Percentiles rank a stretch among this genome's conserved stretches.
Evolutionary conservation across 495 filamentous ascomycete genomes (phyloP).

Genomic region (Tuber aestivum): DNA sequence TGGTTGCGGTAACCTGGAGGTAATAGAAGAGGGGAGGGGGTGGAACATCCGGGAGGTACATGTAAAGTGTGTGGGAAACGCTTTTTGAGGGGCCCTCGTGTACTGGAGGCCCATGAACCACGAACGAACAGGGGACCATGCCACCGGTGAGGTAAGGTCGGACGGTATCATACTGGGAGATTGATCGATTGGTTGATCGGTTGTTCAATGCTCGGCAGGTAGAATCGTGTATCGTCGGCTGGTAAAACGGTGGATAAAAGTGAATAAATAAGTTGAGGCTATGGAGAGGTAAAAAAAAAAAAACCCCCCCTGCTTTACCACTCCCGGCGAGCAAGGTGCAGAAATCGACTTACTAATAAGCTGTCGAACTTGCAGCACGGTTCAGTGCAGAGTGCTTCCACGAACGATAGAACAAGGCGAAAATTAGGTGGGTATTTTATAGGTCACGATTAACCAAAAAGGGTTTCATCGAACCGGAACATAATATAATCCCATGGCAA

Average conservation of each 20-base stretch:
- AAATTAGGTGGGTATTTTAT: not conserved
- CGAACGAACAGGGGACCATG: not conserved
- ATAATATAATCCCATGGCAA: not conserved
- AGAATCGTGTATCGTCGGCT: not conserved
- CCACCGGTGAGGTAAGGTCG: not conserved
- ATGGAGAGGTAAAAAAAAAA: not conserved
- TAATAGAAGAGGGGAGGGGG: no score
- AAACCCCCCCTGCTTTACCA: not conserved
- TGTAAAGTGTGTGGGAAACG: not conserved
- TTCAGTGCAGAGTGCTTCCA: not conserved
- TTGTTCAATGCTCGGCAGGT: not conserved
- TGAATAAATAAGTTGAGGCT: slow-evolving; percentile 4
- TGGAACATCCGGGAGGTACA: not conserved
- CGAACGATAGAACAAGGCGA: not conserved
- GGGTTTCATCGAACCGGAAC: not conserved
- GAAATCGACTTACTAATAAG: not conserved
- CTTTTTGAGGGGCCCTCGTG: not conserved
- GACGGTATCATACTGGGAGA: not conserved
- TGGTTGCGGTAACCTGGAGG: not conserved
- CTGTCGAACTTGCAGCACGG: not conserved
- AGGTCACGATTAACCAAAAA: not conserved
- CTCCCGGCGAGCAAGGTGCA: not conserved
- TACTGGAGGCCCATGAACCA: not conserved
- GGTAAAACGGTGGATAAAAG: not conserved
- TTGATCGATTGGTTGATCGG: not conserved